Evolutionary conservation across 768 basidiomycete species (phyloP).

Genomic region (Suillus fuscotomentosus): DNA sequence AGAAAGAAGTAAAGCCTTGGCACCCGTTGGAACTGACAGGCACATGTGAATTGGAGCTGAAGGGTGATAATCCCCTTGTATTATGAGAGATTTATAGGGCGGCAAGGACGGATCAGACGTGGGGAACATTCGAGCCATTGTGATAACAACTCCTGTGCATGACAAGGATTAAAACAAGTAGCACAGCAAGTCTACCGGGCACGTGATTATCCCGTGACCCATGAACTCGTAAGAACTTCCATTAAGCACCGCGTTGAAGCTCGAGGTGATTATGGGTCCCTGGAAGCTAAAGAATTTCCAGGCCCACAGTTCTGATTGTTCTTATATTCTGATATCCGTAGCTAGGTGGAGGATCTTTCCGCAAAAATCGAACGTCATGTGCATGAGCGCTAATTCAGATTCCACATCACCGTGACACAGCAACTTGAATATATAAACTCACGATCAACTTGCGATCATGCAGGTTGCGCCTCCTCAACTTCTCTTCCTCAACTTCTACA

Average conservation of each 20-base stretch:
- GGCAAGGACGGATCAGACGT: conserved; percentile 50
- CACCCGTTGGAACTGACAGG: conserved; percentile 41
- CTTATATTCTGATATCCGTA: background rate
- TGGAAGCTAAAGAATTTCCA: background rate
- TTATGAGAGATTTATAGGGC: conserved; percentile 52
- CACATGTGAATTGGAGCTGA: conserved; percentile 71
- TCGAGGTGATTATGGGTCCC: background rate
- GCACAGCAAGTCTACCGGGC: conserved; percentile 1
- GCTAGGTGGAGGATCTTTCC: background rate
- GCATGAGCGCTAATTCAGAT: background rate
- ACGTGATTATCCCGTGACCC: conserved; percentile 13
- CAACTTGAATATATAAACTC: background rate
- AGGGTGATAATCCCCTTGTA: conserved; percentile 61
- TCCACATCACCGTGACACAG: background rate
- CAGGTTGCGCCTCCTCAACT: background rate
- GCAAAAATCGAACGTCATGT: background rate
- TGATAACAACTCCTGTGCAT: background rate
- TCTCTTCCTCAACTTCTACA: background rate
- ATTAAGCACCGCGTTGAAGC: background rate
- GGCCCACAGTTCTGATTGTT: background rate
- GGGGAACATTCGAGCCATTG: conserved; percentile 32
- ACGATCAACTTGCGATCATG: background rate
- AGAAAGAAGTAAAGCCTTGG: conserved; percentile 47
- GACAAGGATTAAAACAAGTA: background rate
- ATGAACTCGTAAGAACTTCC: background rate